These are phyloP conservation scores for Fusarium sp. DNA, from an alignment of 2,329 filamentous ascomycete genomes.

Conservation along the genomic window DNA sequence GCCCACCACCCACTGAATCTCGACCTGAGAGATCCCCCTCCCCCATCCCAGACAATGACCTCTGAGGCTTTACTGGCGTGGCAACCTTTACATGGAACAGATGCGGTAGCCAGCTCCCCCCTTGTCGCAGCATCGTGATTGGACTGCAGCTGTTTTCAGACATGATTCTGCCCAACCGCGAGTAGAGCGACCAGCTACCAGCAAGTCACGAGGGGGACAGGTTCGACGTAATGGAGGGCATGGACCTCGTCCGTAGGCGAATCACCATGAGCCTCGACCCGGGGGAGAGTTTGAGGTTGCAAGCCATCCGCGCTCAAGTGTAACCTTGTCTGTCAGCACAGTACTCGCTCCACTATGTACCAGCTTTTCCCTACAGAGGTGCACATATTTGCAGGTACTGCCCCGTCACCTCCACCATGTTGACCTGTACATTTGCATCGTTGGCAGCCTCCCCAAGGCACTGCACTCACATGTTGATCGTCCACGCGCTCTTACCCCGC, in stretches of 20 bases:
- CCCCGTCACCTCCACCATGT: background rate
- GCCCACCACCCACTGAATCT: slow-evolving; percentile 23
- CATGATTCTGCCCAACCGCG: slow-evolving; percentile 17
- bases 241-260: slow-evolving; percentile 13
- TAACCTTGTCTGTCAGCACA: slow-evolving; percentile 34
- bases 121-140: slow-evolving; percentile 9
- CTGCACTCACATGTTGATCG: slow-evolving; percentile 9
- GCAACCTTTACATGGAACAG: slow-evolving; percentile 11
- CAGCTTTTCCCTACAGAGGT: background rate
- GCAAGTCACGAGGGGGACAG: slow-evolving; percentile 24
- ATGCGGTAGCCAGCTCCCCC: slow-evolving; percentile 4
- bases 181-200: background rate
- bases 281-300: slow-evolving; percentile 34
- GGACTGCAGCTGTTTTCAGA: slow-evolving; percentile 30
- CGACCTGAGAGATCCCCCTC: slow-evolving; percentile 1
- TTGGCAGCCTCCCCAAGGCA: slow-evolving; percentile 12
- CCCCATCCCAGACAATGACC: slow-evolving; percentile 18
- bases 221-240: slow-evolving; percentile 31
- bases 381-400: slow-evolving; percentile 12
- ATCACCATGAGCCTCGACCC: slow-evolving; percentile 26
- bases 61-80: slow-evolving; percentile 31
- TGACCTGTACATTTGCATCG: slow-evolving; percentile 7
- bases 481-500: slow-evolving; percentile 43
- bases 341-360: slow-evolving; percentile 35
- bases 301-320: slow-evolving; percentile 32